Evolutionary conservation across 495 filamentous ascomycete genomes (phyloP).

Genomic region (Aspergillus olivimuriae): DNA sequence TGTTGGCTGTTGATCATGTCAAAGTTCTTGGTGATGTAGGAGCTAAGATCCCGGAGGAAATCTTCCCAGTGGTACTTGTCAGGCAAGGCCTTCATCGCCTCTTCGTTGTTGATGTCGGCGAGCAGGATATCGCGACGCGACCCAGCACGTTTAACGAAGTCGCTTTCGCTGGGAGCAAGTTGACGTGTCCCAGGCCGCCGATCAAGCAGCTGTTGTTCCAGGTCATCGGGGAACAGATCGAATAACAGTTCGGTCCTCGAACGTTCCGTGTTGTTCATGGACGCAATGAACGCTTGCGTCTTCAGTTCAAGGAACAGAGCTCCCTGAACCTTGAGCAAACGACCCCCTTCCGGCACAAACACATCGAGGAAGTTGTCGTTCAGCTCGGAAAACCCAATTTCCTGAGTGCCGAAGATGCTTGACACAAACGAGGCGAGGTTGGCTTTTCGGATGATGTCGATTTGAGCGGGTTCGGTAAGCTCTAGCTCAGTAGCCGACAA

Average conservation of each 20-base stretch:
- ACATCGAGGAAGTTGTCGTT: conserved; percentile 81
- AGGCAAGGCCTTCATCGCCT: conserved; percentile 55
- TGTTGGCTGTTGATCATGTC: conserved; percentile 52
- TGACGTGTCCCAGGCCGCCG: conserved; percentile 59
- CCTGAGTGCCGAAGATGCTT: conserved; percentile 75
- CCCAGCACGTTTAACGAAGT: conserved; percentile 59
- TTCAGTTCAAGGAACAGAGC: conserved; percentile 77
- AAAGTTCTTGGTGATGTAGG: conserved; percentile 70
- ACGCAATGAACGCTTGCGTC: conserved; percentile 76
- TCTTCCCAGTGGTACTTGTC: conserved; percentile 78
- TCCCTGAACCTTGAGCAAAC: conserved; percentile 63
- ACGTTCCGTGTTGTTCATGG: conserved; percentile 57
- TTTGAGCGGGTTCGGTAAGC: conserved; percentile 57
- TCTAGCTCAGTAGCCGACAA: conserved; percentile 67
- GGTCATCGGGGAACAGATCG: conserved; percentile 63
- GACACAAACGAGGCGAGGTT: conserved; percentile 83
- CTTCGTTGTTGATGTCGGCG: conserved; percentile 53
- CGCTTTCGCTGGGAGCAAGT: conserved; percentile 64
- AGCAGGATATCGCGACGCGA: conserved; percentile 63
- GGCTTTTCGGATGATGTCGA: conserved; percentile 74
- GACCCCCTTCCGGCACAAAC: conserved; percentile 71
- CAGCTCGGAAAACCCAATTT: conserved; percentile 75
- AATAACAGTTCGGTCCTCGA: conserved; percentile 62
- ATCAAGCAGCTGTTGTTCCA: conserved; percentile 57
- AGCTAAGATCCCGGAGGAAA: conserved; percentile 66